These are phyloP conservation scores for Epipyxis sp. DNA, from an alignment of 108 stramenopile species.

Conservation along the genomic window DNA sequence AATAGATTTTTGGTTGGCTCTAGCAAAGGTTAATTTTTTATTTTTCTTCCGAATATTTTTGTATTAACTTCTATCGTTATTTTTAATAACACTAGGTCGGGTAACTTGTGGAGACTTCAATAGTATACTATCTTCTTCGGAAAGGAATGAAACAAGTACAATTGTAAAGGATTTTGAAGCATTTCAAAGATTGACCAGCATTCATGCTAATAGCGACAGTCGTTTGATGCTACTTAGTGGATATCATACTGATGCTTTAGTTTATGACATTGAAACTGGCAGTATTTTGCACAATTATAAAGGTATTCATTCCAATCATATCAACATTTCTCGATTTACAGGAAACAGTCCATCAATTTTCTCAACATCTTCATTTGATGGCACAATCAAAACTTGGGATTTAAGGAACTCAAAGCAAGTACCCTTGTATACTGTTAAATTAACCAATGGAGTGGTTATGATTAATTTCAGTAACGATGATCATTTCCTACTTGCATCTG, in stretches of 20 bases:
- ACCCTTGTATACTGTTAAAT: neutral
- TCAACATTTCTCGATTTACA: neutral
- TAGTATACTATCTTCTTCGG: too few relatives aligned
- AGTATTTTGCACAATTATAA: neutral
- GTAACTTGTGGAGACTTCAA: neutral
- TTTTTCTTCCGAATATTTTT: too few relatives aligned
- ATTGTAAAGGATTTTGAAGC: neutral
- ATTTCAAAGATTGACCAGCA: neutral
- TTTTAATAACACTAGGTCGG: neutral
- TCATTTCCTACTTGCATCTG: neutral
- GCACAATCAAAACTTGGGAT: neutral
- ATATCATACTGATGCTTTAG: neutral
- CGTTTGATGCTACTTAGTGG: neutral
- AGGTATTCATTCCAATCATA: neutral
- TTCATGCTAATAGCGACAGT: neutral
- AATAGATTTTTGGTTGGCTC: too few relatives aligned
- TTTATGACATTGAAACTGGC: neutral
- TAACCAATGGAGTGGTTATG: neutral
- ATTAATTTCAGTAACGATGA: neutral
- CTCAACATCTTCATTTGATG: neutral
- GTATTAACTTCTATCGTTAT: neutral
- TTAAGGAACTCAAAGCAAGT: neutral
- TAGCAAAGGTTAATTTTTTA: too few relatives aligned
- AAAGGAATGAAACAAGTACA: neutral
- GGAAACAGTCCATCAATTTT: neutral